Evolutionary conservation across 2,329 filamentous ascomycete species (phyloP).

Genomic region (Hymenoscyphus linearis): DNA sequence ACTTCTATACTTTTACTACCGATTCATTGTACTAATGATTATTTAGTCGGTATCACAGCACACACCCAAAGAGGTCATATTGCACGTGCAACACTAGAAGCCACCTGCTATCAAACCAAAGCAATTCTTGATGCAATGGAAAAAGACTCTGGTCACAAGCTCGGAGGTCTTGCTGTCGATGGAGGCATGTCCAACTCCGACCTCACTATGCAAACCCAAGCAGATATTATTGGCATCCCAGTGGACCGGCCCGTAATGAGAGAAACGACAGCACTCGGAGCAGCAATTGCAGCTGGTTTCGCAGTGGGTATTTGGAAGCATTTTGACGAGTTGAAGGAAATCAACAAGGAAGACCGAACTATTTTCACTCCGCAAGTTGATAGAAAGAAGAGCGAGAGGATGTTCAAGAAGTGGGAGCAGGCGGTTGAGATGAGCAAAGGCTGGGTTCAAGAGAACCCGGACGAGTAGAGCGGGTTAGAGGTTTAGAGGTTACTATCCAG

Average conservation of each 20-base stretch:
- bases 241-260: conserved; percentile 76
- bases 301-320: conserved; percentile 69
- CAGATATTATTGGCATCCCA: conserved; percentile 73
- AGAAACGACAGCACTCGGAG: conserved; percentile 76
- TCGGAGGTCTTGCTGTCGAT: conserved; percentile 61
- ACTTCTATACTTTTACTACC: not conserved
- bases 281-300: conserved; percentile 77
- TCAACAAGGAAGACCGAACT: conserved; percentile 65
- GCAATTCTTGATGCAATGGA: conserved; percentile 70
- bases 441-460: conserved; percentile 43
- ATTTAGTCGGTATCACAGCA: conserved; percentile 58
- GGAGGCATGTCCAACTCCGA: conserved; percentile 70
- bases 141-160: conserved; percentile 60
- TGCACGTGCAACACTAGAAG: conserved; percentile 65
- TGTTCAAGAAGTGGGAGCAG: conserved; percentile 69
- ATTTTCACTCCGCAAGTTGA: conserved; percentile 63
- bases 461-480: conserved; percentile 5
- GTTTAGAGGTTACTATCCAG: not conserved
- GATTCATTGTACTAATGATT: conserved; percentile 8
- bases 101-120: conserved; percentile 69
- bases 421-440: conserved; percentile 76
- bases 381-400: conserved; percentile 51
- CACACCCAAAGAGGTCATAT: conserved; percentile 67
- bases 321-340: conserved; percentile 64
- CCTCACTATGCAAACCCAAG: conserved; percentile 73